A percentile compares a stretch with the other conserved stretches of the same genome.
Evolutionary conservation across 2,329 filamentous ascomycete species (phyloP).

Genomic region (Ophiostoma quercus): DNA sequence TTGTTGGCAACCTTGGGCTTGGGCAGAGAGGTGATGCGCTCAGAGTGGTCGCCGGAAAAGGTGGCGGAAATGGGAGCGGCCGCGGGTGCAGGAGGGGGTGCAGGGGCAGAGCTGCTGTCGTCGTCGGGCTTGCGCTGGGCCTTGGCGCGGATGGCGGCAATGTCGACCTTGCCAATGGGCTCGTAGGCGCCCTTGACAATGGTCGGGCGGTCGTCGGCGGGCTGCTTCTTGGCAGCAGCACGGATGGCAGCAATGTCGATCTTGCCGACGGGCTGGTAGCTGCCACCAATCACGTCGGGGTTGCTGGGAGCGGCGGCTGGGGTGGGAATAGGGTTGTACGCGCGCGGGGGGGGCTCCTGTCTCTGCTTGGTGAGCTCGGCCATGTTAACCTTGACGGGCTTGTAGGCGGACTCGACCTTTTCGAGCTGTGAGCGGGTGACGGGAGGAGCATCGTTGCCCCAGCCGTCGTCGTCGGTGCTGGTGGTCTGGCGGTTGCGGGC

Average conservation of each 20-base stretch:
- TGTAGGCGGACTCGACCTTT: slow-evolving; percentile 88
- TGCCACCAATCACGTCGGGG: slow-evolving; percentile 69
- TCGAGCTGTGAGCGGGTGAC: slow-evolving; percentile 81
- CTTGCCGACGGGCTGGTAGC: slow-evolving; percentile 91
- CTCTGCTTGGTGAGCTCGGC: slow-evolving; percentile 69
- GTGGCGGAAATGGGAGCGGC: not conserved
- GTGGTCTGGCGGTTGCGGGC: slow-evolving; percentile 54
- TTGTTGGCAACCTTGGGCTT: slow-evolving; percentile 94
- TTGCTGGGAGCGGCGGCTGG: slow-evolving; percentile 37
- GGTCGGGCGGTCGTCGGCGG: slow-evolving; percentile 68
- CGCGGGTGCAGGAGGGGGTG: slow-evolving; percentile 33
- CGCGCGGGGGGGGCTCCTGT: slow-evolving; percentile 51
- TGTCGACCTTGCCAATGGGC: slow-evolving; percentile 93
- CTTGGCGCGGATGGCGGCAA: slow-evolving; percentile 73
- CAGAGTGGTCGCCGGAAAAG: slow-evolving; percentile 58
- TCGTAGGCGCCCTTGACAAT: slow-evolving; percentile 90
- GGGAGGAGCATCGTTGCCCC: slow-evolving; percentile 90
- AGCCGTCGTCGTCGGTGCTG: slow-evolving; percentile 76
- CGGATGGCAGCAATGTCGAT: slow-evolving; percentile 94
- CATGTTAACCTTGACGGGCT: slow-evolving; percentile 93
- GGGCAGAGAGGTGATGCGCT: slow-evolving; percentile 78
- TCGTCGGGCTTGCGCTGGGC: slow-evolving; percentile 23
- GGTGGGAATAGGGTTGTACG: slow-evolving; percentile 44
- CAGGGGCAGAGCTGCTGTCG: slow-evolving; percentile 10
- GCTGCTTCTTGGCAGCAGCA: slow-evolving; percentile 61